Conservation (phyloP, 1,284 basidiomycete genomes). For the Malassezia sympodialis region DNA sequence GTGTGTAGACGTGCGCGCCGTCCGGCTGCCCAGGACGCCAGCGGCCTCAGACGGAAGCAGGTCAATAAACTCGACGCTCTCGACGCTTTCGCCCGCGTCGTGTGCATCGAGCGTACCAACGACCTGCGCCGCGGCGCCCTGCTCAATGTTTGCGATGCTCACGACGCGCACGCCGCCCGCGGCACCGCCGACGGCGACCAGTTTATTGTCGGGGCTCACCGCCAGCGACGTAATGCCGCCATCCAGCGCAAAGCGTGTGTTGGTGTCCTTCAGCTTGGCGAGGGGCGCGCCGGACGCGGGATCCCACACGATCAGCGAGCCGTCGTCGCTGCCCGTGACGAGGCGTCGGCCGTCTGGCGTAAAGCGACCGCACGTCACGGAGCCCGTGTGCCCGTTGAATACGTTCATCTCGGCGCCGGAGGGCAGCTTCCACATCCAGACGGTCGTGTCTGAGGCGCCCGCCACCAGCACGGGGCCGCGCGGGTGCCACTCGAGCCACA, state of each 20-base stretch:
- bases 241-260: slow-evolving; percentile 51
- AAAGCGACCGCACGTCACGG: slow-evolving; percentile 79
- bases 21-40: slow-evolving; percentile 52
- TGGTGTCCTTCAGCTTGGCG: slow-evolving; percentile 62
- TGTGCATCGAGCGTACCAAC: slow-evolving; percentile 73
- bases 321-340: slow-evolving; percentile 74
- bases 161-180: slow-evolving; percentile 73
- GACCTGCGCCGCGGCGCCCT: slow-evolving; percentile 58
- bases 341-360: slow-evolving; percentile 66
- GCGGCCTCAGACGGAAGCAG: slow-evolving; percentile 52
- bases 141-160: slow-evolving; percentile 60
- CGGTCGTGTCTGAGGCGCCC: slow-evolving; percentile 81
- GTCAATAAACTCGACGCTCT: slow-evolving; percentile 76
- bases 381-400: slow-evolving; percentile 75
- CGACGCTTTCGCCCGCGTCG: slow-evolving; percentile 75
- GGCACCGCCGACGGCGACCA: slow-evolving; percentile 78
- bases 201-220: slow-evolving; percentile 57
- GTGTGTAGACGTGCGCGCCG: slow-evolving; percentile 52
- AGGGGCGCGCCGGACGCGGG: slow-evolving; percentile 66
- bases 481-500: slow-evolving; percentile 95
- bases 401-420: slow-evolving; percentile 90
- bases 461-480: slow-evolving; percentile 78
- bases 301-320: slow-evolving; percentile 81
- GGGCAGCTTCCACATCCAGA: slow-evolving; percentile 99
- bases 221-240: slow-evolving; percentile 76